A percentile compares a stretch with the other conserved stretches of the same genome.
Evolutionary conservation across 148 eudicot genomes (phyloP).

Genomic region (Cornus suecica): DNA sequence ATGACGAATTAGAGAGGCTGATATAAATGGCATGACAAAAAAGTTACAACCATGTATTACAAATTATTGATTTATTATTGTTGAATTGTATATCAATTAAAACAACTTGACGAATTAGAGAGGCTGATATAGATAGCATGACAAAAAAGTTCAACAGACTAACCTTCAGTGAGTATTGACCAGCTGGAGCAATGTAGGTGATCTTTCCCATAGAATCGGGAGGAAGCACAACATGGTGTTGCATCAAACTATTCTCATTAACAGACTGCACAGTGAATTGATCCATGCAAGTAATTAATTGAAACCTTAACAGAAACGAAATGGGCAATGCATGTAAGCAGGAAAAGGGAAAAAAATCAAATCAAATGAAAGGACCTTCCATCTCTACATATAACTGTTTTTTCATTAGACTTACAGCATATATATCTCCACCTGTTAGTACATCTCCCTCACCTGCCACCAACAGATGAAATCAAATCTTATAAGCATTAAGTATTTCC

Average conservation of each 20-base stretch:
- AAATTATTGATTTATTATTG: background rate
- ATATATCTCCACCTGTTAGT: slow-evolving; percentile 94
- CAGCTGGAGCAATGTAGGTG: slow-evolving; percentile 92
- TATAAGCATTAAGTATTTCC: slow-evolving; percentile 1
- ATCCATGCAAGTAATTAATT: slow-evolving; percentile 10
- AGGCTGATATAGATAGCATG: background rate
- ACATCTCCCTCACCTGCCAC: slow-evolving; percentile 89
- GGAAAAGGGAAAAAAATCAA: too few relatives aligned
- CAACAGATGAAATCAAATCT: slow-evolving; percentile 6
- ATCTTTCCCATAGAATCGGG: slow-evolving; percentile 99
- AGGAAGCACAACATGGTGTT: slow-evolving; percentile 88
- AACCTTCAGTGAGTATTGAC: slow-evolving; percentile 89
- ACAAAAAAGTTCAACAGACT: slow-evolving; percentile 4
- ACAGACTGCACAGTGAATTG: slow-evolving; percentile 53
- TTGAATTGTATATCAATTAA: background rate
- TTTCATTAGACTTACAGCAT: slow-evolving; percentile 73
- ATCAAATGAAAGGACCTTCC: slow-evolving; percentile 4
- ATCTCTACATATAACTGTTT: background rate
- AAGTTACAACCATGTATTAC: background rate
- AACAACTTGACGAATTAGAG: background rate
- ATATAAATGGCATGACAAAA: background rate
- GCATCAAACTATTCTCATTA: slow-evolving; percentile 80
- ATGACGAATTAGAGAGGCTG: background rate
- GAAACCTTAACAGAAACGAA: slow-evolving; percentile 9
- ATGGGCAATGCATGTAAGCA: background rate